Conservation (phyloP, 2,329 filamentous ascomycete species). For the Talaromyces verruculosus region DNA sequence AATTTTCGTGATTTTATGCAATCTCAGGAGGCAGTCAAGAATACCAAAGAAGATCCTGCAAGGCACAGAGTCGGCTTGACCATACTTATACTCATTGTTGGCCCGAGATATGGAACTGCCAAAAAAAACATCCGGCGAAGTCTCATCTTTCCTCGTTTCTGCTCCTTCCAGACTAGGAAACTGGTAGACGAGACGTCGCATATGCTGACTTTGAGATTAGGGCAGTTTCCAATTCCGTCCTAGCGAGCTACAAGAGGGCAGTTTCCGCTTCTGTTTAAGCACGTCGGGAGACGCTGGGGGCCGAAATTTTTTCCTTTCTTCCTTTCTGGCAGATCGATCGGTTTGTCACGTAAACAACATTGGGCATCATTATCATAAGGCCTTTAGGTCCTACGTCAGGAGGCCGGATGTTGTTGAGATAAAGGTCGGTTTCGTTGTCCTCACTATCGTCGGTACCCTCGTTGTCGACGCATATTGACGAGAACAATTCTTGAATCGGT, state of each 20-base stretch:
- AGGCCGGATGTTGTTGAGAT: background rate
- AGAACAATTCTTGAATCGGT: background rate
- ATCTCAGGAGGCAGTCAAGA: background rate
- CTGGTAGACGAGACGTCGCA: background rate
- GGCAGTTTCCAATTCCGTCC: slow-evolving; percentile 1
- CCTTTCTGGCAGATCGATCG: background rate
- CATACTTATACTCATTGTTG: background rate
- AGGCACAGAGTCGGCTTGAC: background rate
- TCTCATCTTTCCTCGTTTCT: background rate
- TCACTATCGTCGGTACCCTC: background rate
- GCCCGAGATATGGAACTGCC: background rate
- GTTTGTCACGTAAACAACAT: background rate
- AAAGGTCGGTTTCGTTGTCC: background rate
- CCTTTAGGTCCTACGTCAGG: background rate
- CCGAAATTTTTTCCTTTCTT: background rate
- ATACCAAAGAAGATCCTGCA: background rate
- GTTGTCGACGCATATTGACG: background rate
- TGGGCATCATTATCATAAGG: too few species aligned
- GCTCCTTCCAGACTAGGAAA: background rate
- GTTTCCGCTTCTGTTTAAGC: background rate
- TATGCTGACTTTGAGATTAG: background rate
- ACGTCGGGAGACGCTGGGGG: background rate
- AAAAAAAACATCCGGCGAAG: background rate
- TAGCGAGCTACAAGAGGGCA: slow-evolving; percentile 3
- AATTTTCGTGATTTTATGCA: background rate